phyloP scores from a whole-genome alignment of 2,329 filamentous ascomycete species.

The Venturia carpophila region DNA sequence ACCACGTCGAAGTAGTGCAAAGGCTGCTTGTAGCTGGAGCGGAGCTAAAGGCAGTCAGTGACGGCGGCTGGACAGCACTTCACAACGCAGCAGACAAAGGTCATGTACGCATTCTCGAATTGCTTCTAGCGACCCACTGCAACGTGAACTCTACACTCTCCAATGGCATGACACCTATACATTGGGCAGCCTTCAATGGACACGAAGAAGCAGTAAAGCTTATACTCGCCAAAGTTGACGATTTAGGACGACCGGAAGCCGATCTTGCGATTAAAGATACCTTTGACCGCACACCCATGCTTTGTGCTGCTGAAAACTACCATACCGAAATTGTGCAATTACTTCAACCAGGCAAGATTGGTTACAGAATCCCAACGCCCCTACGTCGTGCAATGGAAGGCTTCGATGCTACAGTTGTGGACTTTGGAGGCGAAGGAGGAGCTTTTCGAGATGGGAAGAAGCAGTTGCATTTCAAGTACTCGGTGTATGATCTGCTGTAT shows the following conservation, averaged over 20 bases:
- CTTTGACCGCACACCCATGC: slow-evolving; percentile 38
- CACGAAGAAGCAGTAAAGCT: slow-evolving; percentile 30
- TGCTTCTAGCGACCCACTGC: slow-evolving; percentile 18
- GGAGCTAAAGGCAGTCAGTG: slow-evolving; percentile 22
- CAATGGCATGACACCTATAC: slow-evolving; percentile 32
- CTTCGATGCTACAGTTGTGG: slow-evolving; percentile 34
- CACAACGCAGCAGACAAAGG: slow-evolving; percentile 24
- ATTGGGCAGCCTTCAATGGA: slow-evolving; percentile 31
- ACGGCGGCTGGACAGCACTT: slow-evolving; percentile 25
- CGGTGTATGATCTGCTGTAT: slow-evolving; percentile 28
- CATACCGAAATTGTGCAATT: slow-evolving; percentile 35
- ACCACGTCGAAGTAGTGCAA: slow-evolving; percentile 29
- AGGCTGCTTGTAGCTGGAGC: slow-evolving; percentile 29
- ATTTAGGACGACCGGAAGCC: slow-evolving; percentile 26
- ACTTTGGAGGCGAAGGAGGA: slow-evolving; percentile 26
- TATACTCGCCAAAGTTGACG: slow-evolving; percentile 26
- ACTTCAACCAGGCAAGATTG: slow-evolving; percentile 35
- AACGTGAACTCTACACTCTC: slow-evolving; percentile 26
- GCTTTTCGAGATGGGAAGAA: slow-evolving; percentile 29
- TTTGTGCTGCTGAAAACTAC: slow-evolving; percentile 35
- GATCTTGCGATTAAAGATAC: slow-evolving; percentile 35
- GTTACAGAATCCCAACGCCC: slow-evolving; percentile 30
- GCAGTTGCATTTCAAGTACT: slow-evolving; percentile 25
- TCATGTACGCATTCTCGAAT: slow-evolving; percentile 11
- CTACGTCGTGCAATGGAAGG: slow-evolving; percentile 31